These are phyloP conservation scores for Sporobolomyces roseus DNA, from an alignment of 768 basidiomycete species.

Conservation along the genomic window DNA sequence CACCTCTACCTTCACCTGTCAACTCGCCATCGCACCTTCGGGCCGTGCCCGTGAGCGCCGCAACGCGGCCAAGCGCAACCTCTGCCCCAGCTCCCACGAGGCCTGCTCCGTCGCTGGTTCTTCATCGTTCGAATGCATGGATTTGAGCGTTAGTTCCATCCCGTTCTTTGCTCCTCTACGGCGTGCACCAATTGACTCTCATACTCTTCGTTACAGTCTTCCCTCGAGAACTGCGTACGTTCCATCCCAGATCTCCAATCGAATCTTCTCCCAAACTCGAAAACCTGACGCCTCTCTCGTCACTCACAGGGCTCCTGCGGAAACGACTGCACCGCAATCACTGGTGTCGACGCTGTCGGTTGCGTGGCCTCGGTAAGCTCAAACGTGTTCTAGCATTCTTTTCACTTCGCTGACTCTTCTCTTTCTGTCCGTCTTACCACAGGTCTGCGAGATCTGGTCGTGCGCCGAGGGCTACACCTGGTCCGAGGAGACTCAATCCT, in stretches of 20 bases:
- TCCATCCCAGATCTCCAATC: too few species aligned
- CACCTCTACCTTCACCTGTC: background rate
- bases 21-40: background rate
- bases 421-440: background rate
- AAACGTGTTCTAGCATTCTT: background rate
- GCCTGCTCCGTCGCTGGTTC: conserved; percentile 15
- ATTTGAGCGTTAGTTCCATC: too few species aligned
- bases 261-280: too few species aligned
- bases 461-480: conserved; percentile 27
- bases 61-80: background rate
- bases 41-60: conserved; percentile 28
- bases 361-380: background rate
- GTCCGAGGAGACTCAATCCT: background rate
- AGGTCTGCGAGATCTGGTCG: conserved; percentile 11
- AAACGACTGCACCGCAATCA: conserved; percentile 27
- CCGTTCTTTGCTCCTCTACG: too few species aligned
- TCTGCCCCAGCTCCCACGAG: conserved; percentile 23
- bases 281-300: too few species aligned
- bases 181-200: too few species aligned
- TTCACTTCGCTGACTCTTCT: too few species aligned
- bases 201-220: conserved; percentile 6
- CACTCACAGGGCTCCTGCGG: conserved; percentile 9
- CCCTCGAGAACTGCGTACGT: conserved; percentile 13
- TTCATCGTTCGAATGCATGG: conserved; percentile 30
- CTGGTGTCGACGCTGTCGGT: conserved; percentile 7